Evolutionary conservation across 2,329 filamentous ascomycete genomes (phyloP).

Genomic region (Claviceps lovelessii): DNA sequence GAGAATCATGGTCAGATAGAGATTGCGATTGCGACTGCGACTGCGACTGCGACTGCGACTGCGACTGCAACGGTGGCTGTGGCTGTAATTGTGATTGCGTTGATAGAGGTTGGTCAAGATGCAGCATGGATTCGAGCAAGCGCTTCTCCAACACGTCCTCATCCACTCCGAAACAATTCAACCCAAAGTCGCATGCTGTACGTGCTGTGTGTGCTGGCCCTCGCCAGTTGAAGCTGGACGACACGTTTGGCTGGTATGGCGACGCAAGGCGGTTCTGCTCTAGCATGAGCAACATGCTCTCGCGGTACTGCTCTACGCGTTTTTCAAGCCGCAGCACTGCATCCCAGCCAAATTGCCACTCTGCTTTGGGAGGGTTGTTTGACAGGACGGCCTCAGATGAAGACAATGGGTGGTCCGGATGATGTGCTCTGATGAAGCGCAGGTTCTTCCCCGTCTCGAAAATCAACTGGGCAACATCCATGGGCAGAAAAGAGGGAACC

Average conservation of each 20-base stretch:
- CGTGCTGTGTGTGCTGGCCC: slow-evolving; percentile 4
- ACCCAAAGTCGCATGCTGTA: slow-evolving; percentile 7
- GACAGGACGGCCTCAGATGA: slow-evolving; percentile 31
- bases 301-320: slow-evolving; percentile 32
- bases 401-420: slow-evolving; percentile 56
- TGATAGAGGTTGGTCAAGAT: slow-evolving; percentile 22
- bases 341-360: slow-evolving; percentile 61
- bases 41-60: too few relatives aligned
- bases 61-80: too few relatives aligned
- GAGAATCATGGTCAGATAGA: slow-evolving; percentile 15
- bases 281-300: slow-evolving; percentile 14
- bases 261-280: slow-evolving; percentile 5
- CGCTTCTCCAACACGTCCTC: slow-evolving; percentile 31
- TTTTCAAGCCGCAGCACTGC: slow-evolving; percentile 50
- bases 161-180: slow-evolving; percentile 36
- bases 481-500: slow-evolving; percentile 58
- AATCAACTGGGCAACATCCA: slow-evolving; percentile 54
- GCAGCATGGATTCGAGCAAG: slow-evolving; percentile 36
- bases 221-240: not conserved
- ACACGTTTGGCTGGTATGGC: not conserved
- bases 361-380: slow-evolving; percentile 40
- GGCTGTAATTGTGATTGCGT: slow-evolving; percentile 6
- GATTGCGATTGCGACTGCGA: slow-evolving; percentile 7
- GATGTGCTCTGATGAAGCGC: slow-evolving; percentile 54
- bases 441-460: slow-evolving; percentile 70